Percentiles rank a stretch among this genome's conserved stretches.
phyloP scores from a whole-genome alignment of 371 early-diverging fungal genomes.

The Synchytrium microbalum region DNA sequence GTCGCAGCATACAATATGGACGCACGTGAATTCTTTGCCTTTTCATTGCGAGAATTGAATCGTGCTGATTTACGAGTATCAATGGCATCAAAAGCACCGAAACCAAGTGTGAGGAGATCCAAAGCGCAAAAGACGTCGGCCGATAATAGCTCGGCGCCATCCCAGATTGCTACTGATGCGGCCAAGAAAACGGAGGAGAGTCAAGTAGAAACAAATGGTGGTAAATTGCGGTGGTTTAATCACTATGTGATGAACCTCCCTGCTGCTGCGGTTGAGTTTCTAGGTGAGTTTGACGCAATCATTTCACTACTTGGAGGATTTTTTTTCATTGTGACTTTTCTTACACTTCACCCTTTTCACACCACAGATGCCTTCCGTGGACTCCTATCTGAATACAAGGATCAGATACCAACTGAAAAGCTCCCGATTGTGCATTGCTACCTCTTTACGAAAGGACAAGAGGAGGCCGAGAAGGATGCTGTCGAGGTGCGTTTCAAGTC shows the following conservation, averaged over 20 bases:
- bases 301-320: no score
- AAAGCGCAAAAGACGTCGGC: not conserved
- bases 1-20: constrained; percentile 80
- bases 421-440: constrained; percentile 88
- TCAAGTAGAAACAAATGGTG: not conserved
- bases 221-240: constrained; percentile 63
- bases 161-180: not conserved
- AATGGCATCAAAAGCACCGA: constrained; percentile 1
- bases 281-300: constrained; percentile 43
- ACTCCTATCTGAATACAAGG: constrained; percentile 25
- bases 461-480: constrained; percentile 62
- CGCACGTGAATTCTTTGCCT: constrained; percentile 80
- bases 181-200: not conserved
- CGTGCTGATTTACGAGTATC: not conserved
- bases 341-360: constrained; percentile 7
- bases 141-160: not conserved
- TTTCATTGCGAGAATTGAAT: constrained; percentile 46
- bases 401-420: constrained; percentile 20
- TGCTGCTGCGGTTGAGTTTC: constrained; percentile 90
- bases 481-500: constrained; percentile 36
- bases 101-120: not conserved
- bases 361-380: constrained; percentile 39
- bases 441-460: constrained; percentile 78
- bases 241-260: constrained; percentile 98
- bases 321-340: constrained; percentile 54